Percentiles rank a stretch among this genome's conserved stretches.
Conservation (phyloP, 148 eudicot species). For the Mesembryanthemum crystallinum region DNA sequence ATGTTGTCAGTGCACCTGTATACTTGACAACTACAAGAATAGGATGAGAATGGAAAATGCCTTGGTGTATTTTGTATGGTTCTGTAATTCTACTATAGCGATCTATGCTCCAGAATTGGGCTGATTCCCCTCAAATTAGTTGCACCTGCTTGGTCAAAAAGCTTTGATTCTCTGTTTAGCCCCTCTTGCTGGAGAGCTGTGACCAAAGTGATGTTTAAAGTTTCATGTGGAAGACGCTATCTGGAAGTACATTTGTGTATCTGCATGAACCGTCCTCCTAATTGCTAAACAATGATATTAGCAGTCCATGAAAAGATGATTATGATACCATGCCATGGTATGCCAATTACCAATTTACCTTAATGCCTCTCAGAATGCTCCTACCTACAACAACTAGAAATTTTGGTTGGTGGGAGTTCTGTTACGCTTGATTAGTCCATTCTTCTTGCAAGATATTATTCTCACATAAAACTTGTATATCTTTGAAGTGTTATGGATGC, state of each 20-base stretch:
- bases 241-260: too few species aligned
- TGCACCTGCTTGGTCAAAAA: neutral
- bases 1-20: neutral
- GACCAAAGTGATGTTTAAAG: too few species aligned
- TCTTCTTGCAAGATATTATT: neutral
- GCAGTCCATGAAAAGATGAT: neutral
- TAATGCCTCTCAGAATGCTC: neutral
- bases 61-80: neutral
- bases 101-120: neutral
- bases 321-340: neutral
- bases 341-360: neutral
- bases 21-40: neutral
- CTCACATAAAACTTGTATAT: neutral
- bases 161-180: too few species aligned
- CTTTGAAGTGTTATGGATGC: neutral
- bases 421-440: neutral
- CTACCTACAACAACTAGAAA: neutral
- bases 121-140: neutral
- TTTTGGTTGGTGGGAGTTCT: too few species aligned
- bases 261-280: too few species aligned
- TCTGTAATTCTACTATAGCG: neutral
- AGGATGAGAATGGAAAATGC: neutral
- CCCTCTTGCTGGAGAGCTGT: too few species aligned
- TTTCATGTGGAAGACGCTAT: too few species aligned
- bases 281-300: neutral